Evolutionary conservation across 768 basidiomycete species (phyloP), one percentile per base, ranked within the genome.

Genomic region (Lyophyllum decastes): DNA sequence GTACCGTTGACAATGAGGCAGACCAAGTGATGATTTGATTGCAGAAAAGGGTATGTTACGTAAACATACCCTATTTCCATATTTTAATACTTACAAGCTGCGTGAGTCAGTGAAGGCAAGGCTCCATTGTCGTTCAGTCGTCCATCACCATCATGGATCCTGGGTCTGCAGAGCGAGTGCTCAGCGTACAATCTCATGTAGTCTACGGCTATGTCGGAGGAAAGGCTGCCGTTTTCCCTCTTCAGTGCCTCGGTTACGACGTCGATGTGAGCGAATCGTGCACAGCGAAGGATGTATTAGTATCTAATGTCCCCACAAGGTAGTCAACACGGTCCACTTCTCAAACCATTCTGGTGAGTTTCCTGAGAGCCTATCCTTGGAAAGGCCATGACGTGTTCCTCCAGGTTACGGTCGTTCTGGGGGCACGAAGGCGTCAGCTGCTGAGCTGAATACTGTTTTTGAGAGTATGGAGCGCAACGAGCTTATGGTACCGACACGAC

Each of bases 141-240:
- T 10, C 43, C 46, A 45, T 11, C 25, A 53, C 24, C 33, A 53
- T 48, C 38, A 63, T 63, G 62, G 52, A 48, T 25, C 7, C 49
- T 33, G 34, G 45, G 14, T 52, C 46, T 45, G 30, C 63, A 59
- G 82, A 82, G 49, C 80, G 95, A 24, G 82, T 98, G 9, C 78
- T 98, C 41, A 94, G 92, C 64, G 84, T 98, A 49, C 96, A 98
- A 66, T 94, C 91, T 2, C 96, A 98, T 66, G 96, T 98, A 57
- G 85, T 89, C 10, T 93, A 88, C 62, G 96, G 96, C 48, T 98
- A 96, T 66, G 96, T 95, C 7, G 96, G 95, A 57, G 87, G 88
- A 25, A 91, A 90, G 69, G 89, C 88, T 9, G 88, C 89, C 0
- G 82, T 86, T 5, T 90, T 90, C 64, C 87, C 89, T 0, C 84